Conservation (phyloP, 305 asterid species). For the Salvia sclarea region DNA sequence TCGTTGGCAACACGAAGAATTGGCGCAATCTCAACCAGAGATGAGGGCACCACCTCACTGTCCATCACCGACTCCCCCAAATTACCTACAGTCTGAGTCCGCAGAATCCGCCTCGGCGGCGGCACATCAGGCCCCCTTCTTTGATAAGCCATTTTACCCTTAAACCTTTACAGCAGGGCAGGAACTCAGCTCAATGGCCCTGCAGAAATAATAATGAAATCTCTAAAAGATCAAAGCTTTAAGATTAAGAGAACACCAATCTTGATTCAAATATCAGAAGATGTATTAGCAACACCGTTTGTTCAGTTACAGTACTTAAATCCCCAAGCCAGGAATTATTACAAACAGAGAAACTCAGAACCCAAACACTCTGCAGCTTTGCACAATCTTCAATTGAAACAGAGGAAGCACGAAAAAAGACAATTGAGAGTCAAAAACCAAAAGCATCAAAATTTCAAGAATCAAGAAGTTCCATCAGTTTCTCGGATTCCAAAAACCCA, state of each 20-base stretch:
- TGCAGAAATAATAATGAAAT: constrained; percentile 30
- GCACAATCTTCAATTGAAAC: not conserved
- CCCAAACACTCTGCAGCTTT: constrained; percentile 2
- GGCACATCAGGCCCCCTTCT: constrained; percentile 76
- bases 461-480: constrained; percentile 9
- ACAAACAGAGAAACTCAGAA: not conserved
- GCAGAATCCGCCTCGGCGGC: constrained; percentile 77
- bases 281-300: not conserved
- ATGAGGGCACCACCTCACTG: constrained; percentile 98
- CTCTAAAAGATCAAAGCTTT: not conserved
- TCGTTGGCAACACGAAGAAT: constrained; percentile 99
- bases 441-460: constrained; percentile 17
- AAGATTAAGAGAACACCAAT: not conserved
- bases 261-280: not conserved
- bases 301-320: constrained; percentile 6
- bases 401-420: not conserved
- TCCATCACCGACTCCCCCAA: constrained; percentile 98
- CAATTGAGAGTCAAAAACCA: not conserved
- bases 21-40: constrained; percentile 92
- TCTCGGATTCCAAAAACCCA: constrained; percentile 23
- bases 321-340: not conserved
- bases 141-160: constrained; percentile 81
- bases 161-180: constrained; percentile 32
- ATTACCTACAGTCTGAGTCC: constrained; percentile 94
- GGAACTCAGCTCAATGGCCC: constrained; percentile 40